A percentile compares a stretch with the other conserved stretches of the same genome.
These are phyloP conservation scores for Wickerhamiella brachini DNA, from an alignment of 805 yeast genomes.

Conservation along the genomic window DNA sequence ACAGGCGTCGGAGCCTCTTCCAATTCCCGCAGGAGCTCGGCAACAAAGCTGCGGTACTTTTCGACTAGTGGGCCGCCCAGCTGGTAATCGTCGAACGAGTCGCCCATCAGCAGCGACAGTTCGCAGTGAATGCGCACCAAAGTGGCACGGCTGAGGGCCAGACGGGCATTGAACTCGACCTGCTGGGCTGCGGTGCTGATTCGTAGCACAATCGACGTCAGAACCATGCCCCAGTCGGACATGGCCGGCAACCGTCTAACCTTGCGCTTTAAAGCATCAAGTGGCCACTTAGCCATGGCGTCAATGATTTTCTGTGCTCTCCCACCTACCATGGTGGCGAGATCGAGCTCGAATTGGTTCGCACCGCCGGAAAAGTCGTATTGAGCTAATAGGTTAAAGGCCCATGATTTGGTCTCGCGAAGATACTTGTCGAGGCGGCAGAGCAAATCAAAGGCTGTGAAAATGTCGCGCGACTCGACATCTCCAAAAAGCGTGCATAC, in stretches of 20 bases:
- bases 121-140: constrained; percentile 22
- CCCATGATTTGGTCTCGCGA: constrained; percentile 21
- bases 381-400: constrained; percentile 16
- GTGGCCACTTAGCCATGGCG: constrained; percentile 19
- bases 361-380: constrained; percentile 17
- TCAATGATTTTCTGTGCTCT: constrained; percentile 15
- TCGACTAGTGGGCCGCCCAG: constrained; percentile 13
- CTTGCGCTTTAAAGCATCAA: constrained; percentile 17
- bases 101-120: constrained; percentile 13
- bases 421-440: constrained; percentile 9
- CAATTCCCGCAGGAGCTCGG: constrained; percentile 18
- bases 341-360: constrained; percentile 17
- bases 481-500: constrained; percentile 7
- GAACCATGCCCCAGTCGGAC: constrained; percentile 21
- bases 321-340: constrained; percentile 18
- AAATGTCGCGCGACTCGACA: constrained; percentile 7
- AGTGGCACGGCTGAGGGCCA: constrained; percentile 21
- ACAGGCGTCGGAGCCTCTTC: constrained; percentile 18
- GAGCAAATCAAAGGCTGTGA: constrained; percentile 5
- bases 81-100: constrained; percentile 7
- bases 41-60: constrained; percentile 19
- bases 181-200: constrained; percentile 15
- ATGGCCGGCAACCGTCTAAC: constrained; percentile 14
- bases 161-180: constrained; percentile 19
- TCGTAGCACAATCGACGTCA: constrained; percentile 21